Percentiles rank a stretch among this genome's conserved stretches.
Conservation (phyloP, 169 alveolate species). For the Plasmodium ovale region DNA sequence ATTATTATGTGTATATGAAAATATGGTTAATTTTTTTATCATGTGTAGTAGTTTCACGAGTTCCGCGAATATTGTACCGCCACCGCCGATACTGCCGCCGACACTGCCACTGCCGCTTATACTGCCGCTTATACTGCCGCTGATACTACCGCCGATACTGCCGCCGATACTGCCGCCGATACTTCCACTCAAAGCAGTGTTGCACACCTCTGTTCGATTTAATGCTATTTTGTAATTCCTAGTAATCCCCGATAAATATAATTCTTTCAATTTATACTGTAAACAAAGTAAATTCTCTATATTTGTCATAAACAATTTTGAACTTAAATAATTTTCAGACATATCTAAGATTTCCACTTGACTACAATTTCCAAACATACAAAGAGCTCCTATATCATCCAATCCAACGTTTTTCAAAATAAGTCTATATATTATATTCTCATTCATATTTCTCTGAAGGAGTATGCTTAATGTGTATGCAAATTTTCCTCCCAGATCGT, state of each 20-base stretch:
- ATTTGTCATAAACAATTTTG: slow-evolving; percentile 1
- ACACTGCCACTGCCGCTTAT: slow-evolving; percentile 4
- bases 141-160: no score
- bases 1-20: slow-evolving; percentile 36
- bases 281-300: slow-evolving; percentile 16
- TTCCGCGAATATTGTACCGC: not conserved
- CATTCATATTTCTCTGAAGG: not conserved
- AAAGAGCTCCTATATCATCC: not conserved
- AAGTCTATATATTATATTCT: slow-evolving; percentile 2
- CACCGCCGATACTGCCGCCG: not conserved
- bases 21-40: slow-evolving; percentile 8
- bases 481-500: slow-evolving; percentile 10
- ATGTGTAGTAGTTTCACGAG: not conserved
- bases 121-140: no score
- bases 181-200: no score
- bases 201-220: no score
- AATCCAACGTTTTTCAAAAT: slow-evolving; percentile 9
- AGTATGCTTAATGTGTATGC: slow-evolving; percentile 10
- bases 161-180: no score
- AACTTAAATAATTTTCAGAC: slow-evolving; percentile 23
- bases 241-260: slow-evolving; percentile 10
- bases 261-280: slow-evolving; percentile 26
- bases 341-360: slow-evolving; percentile 26
- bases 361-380: slow-evolving; percentile 10
- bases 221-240: no score